Evolutionary conservation across 169 alveolate genomes (phyloP).

Genomic region (Besnoitia besnoiti): DNA sequence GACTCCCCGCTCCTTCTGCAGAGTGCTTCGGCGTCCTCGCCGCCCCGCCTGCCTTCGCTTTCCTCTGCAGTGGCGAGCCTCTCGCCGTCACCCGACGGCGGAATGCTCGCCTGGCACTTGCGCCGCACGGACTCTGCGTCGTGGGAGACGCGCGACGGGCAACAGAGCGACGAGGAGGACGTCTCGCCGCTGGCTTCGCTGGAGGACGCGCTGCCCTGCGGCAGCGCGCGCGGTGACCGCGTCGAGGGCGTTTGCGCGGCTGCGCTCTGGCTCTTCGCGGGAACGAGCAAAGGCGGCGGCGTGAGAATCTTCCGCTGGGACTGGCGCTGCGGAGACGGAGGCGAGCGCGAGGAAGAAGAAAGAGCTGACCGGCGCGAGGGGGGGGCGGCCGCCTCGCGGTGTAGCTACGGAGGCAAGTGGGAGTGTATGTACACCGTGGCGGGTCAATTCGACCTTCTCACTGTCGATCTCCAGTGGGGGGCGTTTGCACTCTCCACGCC

Average conservation of each 20-base stretch:
- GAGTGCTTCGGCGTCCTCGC: background rate
- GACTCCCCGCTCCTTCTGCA: background rate
- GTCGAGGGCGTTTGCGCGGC: slow-evolving; percentile 46
- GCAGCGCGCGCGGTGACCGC: background rate
- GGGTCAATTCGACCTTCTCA: slow-evolving; percentile 42
- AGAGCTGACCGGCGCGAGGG: background rate
- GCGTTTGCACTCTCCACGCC: slow-evolving; percentile 55
- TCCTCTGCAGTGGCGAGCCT: no score
- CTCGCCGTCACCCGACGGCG: no score
- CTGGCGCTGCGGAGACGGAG: slow-evolving; percentile 17
- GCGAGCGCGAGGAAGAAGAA: background rate
- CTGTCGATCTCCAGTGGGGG: slow-evolving; percentile 57
- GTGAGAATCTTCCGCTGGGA: slow-evolving; percentile 45
- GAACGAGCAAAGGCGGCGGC: slow-evolving; percentile 54
- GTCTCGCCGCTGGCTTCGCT: no score
- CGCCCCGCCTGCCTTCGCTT: background rate
- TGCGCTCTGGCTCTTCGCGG: slow-evolving; percentile 66
- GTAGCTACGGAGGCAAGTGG: slow-evolving; percentile 48
- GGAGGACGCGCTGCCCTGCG: no score
- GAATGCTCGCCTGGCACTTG: background rate
- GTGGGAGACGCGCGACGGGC: no score
- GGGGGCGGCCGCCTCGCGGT: background rate
- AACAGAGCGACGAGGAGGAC: no score
- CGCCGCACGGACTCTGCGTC: no score
- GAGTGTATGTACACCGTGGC: slow-evolving; percentile 44